These are phyloP conservation scores for Conticribra weissflogii DNA, from an alignment of 108 stramenopile species.

Conservation along the genomic window DNA sequence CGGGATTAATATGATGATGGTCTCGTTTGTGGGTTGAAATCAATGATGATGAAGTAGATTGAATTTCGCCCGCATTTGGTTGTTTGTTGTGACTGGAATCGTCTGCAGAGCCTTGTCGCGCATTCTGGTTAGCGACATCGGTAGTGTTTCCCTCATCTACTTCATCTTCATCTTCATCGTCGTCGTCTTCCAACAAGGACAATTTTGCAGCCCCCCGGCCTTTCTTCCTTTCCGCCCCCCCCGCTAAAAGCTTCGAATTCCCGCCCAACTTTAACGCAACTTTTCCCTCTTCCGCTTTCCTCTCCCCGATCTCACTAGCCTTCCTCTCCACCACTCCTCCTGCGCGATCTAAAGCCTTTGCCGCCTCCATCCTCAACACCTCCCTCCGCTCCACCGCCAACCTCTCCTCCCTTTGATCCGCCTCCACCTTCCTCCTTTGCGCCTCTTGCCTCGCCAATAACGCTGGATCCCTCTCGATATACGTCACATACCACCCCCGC, in stretches of 20 bases:
- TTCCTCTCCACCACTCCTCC: conserved; percentile 56
- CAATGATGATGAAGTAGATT: background rate
- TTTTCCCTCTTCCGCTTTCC: conserved; percentile 26
- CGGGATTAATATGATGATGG: background rate
- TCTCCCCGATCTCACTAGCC: conserved; percentile 62
- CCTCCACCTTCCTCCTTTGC: conserved; percentile 50
- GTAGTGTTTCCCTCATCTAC: conserved; percentile 10
- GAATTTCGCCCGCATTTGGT: conserved; percentile 12
- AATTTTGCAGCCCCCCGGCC: conserved; percentile 23
- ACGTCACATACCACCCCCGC: conserved; percentile 96
- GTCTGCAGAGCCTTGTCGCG: conserved; percentile 2
- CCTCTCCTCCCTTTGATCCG: conserved; percentile 64
- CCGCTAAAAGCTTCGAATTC: background rate
- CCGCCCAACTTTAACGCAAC: conserved; percentile 52
- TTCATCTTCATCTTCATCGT: conserved; percentile 47
- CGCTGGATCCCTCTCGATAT: conserved; percentile 91
- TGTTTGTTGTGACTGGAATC: background rate
- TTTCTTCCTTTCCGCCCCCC: conserved; percentile 21
- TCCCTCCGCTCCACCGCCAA: conserved; percentile 57
- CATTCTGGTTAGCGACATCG: background rate
- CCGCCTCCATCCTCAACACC: conserved; percentile 74
- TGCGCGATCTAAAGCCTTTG: conserved; percentile 72
- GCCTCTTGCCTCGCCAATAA: conserved; percentile 58
- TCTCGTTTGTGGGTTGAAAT: conserved; percentile 9
- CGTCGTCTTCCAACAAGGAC: conserved; percentile 51